Base-by-base conservation (phyloP, 306 rosid genomes). In the Lotus japonicus region DNA sequence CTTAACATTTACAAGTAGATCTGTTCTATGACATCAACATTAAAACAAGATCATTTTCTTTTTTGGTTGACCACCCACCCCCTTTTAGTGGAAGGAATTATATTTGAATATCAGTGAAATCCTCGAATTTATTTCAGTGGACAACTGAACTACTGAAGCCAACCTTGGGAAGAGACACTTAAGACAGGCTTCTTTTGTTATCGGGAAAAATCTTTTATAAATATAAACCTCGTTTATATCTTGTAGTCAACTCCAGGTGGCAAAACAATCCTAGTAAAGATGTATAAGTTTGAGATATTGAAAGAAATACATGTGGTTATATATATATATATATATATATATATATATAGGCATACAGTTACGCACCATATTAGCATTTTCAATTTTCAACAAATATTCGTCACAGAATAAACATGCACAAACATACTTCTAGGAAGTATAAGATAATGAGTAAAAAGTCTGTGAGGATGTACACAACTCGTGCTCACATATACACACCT, bases 331-430 rank as follows among this genome's bases (percentile, higher is more conserved):
- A 64, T 14, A 75, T 14, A 31, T 28, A 4, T 9, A n/a, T 9
- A 56, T 14, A 65, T 15, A 65, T 15, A 75, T 11, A 49, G 43
- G 31, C 56, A 63, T 43, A 64, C 28, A 68, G 44, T 26, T 46
- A 68, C 80, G 28, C 79, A 87, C 83, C 90, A 79, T 88, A 71
- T 84, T 84, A 64, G 88, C 97, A 46, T 84, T 38, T 38, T 38
- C 11, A 38, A 31, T 31, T 83, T 83, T 92, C 91, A 75, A 85
- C 86, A 78, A 87, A 85, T 81, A 92, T 68, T 88, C 90, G 77
- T 90, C 89, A 69, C 89, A 81, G 88, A 87, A 87, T 11, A 65
- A 5, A 54, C 15, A 28, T 5, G 12, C 19, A 33, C n/a, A 9
- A 18, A 35, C 61, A 67, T 16, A 67, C 52, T 36, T 35, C 39